phyloP scores from a whole-genome alignment of 1,284 basidiomycete species.

The Ustilago trichophora region DNA sequence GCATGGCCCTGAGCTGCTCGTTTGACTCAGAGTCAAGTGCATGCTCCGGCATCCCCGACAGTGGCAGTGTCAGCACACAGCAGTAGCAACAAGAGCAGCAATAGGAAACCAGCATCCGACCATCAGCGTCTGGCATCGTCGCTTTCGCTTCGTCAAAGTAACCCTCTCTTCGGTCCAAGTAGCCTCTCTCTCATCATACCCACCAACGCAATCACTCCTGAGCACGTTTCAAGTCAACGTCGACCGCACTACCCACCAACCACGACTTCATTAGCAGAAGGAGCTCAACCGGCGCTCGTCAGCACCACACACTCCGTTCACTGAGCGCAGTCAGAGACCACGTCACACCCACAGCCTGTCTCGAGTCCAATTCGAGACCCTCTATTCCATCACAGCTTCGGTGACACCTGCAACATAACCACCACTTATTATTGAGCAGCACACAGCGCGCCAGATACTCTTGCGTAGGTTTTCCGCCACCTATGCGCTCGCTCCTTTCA shows the following conservation, averaged over 20 bases:
- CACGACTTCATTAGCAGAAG: neutral
- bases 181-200: neutral
- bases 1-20: neutral
- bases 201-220: too few relatives aligned
- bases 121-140: neutral
- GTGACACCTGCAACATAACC: too few relatives aligned
- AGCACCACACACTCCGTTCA: neutral
- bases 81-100: neutral
- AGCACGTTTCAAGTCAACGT: too few relatives aligned
- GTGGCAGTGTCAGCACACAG: neutral
- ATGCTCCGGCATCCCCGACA: neutral
- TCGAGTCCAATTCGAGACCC: too few relatives aligned
- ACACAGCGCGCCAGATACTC: too few relatives aligned
- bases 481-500: neutral
- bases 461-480: too few relatives aligned
- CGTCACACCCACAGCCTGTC: too few relatives aligned
- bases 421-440: too few relatives aligned
- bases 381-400: too few relatives aligned
- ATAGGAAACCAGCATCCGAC: neutral
- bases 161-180: neutral
- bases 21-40: too few relatives aligned
- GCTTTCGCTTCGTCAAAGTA: neutral
- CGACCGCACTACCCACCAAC: conserved; percentile 3
- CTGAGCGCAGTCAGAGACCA: too few relatives aligned
- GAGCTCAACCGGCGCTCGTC: neutral